A percentile compares a stretch with the other conserved stretches of the same genome.
These are phyloP conservation scores for Asterophora parasitica DNA, from an alignment of 768 basidiomycete genomes.

Conservation along the genomic window DNA sequence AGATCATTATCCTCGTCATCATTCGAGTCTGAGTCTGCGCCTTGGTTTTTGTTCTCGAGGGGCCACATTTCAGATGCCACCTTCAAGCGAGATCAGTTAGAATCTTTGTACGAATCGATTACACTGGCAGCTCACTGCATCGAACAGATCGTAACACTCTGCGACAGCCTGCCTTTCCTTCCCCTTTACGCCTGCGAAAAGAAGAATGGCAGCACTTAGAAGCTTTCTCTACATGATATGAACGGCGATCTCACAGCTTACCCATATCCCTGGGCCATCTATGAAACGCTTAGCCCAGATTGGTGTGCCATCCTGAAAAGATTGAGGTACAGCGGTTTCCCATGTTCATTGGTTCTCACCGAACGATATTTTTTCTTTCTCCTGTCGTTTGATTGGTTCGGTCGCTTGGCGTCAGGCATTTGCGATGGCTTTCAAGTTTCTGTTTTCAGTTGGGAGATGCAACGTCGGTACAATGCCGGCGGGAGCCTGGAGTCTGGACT, in stretches of 20 bases:
- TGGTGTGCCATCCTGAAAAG: slow-evolving; percentile 56
- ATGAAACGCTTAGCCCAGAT: slow-evolving; percentile 61
- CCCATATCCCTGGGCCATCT: slow-evolving; percentile 85
- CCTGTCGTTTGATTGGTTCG: slow-evolving; percentile 12
- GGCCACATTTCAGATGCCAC: slow-evolving; percentile 74
- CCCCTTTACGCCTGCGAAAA: slow-evolving; percentile 58
- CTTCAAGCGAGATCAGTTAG: slow-evolving; percentile 31
- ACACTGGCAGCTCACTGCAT: slow-evolving; percentile 45
- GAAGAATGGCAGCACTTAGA: slow-evolving; percentile 1
- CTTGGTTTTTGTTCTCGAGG: slow-evolving; percentile 21
- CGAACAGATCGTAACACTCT: slow-evolving; percentile 76
- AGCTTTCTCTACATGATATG: background rate
- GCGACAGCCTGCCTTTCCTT: slow-evolving; percentile 76
- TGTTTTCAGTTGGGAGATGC: too few relatives aligned
- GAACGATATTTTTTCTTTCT: slow-evolving; percentile 50
- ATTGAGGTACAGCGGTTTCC: background rate
- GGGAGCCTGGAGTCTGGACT: too few relatives aligned
- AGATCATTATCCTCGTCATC: slow-evolving; percentile 32
- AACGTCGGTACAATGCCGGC: too few relatives aligned
- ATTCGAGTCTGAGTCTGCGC: slow-evolving; percentile 27
- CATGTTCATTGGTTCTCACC: slow-evolving; percentile 25
- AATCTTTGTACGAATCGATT: background rate
- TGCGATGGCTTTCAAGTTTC: background rate
- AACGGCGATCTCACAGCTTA: slow-evolving; percentile 49
- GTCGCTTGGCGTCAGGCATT: slow-evolving; percentile 8